phyloP scores from a whole-genome alignment of 768 basidiomycete genomes.

The Lactifluus volemus region DNA sequence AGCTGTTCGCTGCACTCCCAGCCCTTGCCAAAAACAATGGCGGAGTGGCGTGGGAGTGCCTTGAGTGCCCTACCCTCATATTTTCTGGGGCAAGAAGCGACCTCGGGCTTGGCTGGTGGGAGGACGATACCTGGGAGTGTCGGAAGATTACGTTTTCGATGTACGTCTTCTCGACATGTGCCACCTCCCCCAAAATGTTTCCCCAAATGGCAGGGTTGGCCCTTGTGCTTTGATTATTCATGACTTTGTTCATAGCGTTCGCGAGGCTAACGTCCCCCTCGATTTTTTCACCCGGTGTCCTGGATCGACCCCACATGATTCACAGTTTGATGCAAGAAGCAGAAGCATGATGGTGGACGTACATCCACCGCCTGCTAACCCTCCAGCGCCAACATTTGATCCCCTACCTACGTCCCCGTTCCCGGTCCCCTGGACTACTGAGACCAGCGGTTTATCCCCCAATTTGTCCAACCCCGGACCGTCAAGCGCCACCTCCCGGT shows the following conservation, averaged over 20 bases:
- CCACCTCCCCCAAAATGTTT: background rate
- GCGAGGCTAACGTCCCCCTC: constrained; percentile 3
- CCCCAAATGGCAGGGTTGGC: background rate
- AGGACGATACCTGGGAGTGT: constrained; percentile 12
- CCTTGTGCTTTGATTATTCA: background rate
- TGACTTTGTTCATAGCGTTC: background rate
- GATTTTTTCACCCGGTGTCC: background rate
- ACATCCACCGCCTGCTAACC: background rate
- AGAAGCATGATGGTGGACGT: background rate
- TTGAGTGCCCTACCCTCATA: background rate
- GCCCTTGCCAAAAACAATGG: background rate
- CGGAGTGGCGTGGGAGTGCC: constrained; percentile 1
- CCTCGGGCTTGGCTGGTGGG: constrained; percentile 10
- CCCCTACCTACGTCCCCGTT: background rate
- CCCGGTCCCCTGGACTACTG: background rate
- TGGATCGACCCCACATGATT: background rate
- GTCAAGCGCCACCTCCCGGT: background rate
- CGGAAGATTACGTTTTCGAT: constrained; percentile 13
- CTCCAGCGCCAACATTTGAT: background rate
- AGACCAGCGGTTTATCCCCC: background rate
- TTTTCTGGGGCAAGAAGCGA: constrained; percentile 2
- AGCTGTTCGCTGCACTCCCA: constrained; percentile 10
- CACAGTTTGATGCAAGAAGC: background rate
- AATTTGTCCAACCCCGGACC: background rate
- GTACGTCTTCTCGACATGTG: background rate